Conservation (phyloP, 169 alveolate genomes). For the Cystoisospora suis region DNA sequence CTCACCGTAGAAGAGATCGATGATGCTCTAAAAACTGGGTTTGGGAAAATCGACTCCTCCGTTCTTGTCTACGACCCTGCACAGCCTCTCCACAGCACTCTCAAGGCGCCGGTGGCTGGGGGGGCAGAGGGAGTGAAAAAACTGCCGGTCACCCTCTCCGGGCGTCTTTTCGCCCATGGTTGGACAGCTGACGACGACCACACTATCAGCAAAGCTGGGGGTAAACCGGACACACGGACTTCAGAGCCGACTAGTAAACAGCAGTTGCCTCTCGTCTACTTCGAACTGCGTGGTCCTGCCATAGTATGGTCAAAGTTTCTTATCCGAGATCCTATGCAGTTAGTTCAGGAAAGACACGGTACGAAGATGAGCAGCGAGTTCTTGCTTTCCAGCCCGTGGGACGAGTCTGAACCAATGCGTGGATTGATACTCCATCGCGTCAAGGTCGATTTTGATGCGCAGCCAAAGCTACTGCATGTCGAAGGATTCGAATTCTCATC, state of each 20-base stretch:
- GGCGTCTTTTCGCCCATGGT: slow-evolving; percentile 28
- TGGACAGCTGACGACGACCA: not conserved
- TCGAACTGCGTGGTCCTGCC: slow-evolving; percentile 24
- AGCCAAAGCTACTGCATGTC: not conserved
- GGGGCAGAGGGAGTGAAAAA: not conserved
- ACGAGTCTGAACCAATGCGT: not conserved
- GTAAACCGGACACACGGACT: not conserved
- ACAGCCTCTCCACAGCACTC: not conserved
- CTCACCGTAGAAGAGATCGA: not conserved
- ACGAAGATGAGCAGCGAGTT: not conserved
- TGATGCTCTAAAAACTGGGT: not conserved
- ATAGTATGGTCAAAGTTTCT: not conserved
- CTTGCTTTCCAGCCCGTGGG: too few species aligned
- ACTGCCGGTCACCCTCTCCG: slow-evolving; percentile 6
- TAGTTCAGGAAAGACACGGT: not conserved
- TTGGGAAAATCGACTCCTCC: not conserved
- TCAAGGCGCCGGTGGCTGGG: not conserved
- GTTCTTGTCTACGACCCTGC: not conserved
- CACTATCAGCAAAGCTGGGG: not conserved
- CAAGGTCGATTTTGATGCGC: not conserved
- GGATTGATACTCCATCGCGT: not conserved
- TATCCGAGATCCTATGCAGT: not conserved
- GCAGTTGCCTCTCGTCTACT: slow-evolving; percentile 17
- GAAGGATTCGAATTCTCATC: not conserved
- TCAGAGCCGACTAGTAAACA: not conserved